Conservation (phyloP, 2,329 filamentous ascomycete species). For the Colletotrichum sp. region DNA sequence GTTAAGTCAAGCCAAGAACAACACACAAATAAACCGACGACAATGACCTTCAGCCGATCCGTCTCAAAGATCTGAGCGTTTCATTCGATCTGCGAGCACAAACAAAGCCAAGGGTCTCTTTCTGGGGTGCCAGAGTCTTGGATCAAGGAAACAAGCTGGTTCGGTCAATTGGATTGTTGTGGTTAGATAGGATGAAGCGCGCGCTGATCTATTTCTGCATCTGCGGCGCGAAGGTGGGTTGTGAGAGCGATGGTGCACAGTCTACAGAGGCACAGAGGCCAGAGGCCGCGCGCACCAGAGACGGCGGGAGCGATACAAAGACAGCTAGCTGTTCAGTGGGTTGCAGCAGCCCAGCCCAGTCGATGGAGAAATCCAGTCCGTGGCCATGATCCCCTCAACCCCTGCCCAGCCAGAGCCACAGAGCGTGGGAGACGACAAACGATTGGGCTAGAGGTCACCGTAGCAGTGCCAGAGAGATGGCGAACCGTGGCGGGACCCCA, state of each 20-base stretch:
- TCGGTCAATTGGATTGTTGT: not conserved
- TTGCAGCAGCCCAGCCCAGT: not conserved
- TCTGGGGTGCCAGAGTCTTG: not conserved
- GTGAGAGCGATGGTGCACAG: not conserved
- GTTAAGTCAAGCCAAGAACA: not conserved
- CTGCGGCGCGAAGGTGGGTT: not conserved
- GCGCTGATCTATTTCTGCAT: conserved; percentile 20
- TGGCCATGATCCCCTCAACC: not conserved
- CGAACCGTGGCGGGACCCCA: conserved; percentile 4
- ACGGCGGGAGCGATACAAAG: not conserved
- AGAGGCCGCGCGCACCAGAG: not conserved
- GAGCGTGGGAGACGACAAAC: not conserved
- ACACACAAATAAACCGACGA: not conserved
- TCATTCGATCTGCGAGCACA: not conserved
- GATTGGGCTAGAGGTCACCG: conserved; percentile 2
- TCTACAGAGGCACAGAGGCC: not conserved
- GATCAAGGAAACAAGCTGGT: not conserved
- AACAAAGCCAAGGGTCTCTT: not conserved
- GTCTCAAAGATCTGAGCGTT: not conserved
- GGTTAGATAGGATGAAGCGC: conserved; percentile 14
- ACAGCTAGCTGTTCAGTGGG: not conserved
- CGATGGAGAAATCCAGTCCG: conserved; percentile 1
- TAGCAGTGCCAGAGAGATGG: not conserved
- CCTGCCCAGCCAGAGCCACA: not conserved
- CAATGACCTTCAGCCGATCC: not conserved